Evolutionary conservation across 805 yeast genomes (phyloP).

Genomic region (Sugiyamaella mastotermitis): DNA sequence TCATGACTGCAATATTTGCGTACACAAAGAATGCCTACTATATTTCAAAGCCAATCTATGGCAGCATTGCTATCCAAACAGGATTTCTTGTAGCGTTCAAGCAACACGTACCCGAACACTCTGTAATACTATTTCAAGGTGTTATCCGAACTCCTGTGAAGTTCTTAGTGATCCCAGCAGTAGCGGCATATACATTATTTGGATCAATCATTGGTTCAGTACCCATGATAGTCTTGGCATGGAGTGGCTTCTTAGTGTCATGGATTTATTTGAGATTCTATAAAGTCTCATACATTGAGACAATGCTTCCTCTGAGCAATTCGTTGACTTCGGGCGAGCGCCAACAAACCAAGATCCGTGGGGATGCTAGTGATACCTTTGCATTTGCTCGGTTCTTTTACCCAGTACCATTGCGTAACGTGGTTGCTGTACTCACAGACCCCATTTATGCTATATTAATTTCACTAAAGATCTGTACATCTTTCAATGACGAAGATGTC

Average conservation of each 20-base stretch:
- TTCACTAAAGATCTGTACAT: conserved; percentile 46
- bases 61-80: conserved; percentile 49
- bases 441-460: conserved; percentile 37
- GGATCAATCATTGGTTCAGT: conserved; percentile 24
- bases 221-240: conserved; percentile 22
- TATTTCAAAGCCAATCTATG: conserved; percentile 40
- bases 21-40: conserved; percentile 16
- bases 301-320: conserved; percentile 41
- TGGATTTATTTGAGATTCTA: conserved; percentile 77
- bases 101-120: conserved; percentile 59
- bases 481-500: conserved; percentile 63
- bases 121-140: conserved; percentile 44
- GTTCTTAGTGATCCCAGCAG: conserved; percentile 37
- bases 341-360: conserved; percentile 39
- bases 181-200: conserved; percentile 26
- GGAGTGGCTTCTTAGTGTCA: conserved; percentile 51
- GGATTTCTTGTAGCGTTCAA: conserved; percentile 60
- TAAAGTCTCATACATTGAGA: conserved; percentile 53
- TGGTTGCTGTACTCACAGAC: conserved; percentile 48
- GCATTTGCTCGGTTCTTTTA: conserved; percentile 71
- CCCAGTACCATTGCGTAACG: conserved; percentile 53
- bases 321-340: conserved; percentile 8
- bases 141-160: conserved; percentile 37
- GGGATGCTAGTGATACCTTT: conserved; percentile 90
- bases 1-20: conserved; percentile 6